Evolutionary conservation across 306 rosid genomes (phyloP), one percentile per base, ranked within the genome.

Genomic region (Cucurbita ficifolia): DNA sequence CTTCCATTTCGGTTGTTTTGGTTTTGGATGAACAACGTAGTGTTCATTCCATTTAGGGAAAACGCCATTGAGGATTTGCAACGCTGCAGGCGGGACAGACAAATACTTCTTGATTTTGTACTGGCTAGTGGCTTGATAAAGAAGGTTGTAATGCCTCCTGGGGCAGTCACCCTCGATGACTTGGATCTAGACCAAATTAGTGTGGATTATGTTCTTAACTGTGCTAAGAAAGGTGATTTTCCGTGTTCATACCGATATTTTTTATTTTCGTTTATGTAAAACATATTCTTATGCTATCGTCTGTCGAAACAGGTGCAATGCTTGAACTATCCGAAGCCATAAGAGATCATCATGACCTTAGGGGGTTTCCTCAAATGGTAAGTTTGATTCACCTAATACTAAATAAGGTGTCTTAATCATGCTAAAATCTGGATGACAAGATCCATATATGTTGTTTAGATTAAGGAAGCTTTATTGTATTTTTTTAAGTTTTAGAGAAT

Each of bases 101-200:
- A 87, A 53, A 79, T 88, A 8, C 97, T 94, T 64, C 97, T 94
- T 57, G 97, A 94, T 77, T 94, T 94, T 81, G 75, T 94, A 76
- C 92, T 94, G 11, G 85, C 99, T 4, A 97, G 97, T 58, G 91
- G 96, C 76, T 82, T 94, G 74, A 85, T 94, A 75, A 89, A 94
- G 96, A 94, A 91, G 82, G 99, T 94, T 77, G 84, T 85, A 48
- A 94, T 94, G 97, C 99, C 99, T 73, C 99, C 97, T 12, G 99
- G 99, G 14, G 96, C 99, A 0, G 97, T 91, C 77, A 86, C 97
- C 0, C 91, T 94, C 8, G 99, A 94, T 77, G 99, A 94, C 55
- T 96, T 94, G 78, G 97, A 94, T 94, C 86, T 94, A 13, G 97
- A 94, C 80, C 99, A 94, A 94, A 92, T 94, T 73, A 94, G 99